Evolutionary conservation across 257 asterid species (phyloP), one percentile per base, ranked within the genome.

Genomic region (Lycium barbarum): DNA sequence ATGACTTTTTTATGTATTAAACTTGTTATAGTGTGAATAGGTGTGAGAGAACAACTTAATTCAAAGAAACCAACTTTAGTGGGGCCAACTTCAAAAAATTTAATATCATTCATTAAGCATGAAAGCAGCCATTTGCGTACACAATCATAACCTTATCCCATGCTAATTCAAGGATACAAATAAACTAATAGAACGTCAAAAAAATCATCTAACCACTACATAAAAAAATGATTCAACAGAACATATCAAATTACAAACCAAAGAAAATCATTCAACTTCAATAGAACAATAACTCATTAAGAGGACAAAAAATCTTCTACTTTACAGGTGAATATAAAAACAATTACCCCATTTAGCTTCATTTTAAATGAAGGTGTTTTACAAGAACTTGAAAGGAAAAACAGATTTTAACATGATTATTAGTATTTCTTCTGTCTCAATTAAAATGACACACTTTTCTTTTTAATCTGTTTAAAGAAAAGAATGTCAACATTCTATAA

Each of bases 61-160:
- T 18, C 86, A 84, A 88, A 84, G 12, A 59, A 85, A 80, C 66
- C 79, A 84, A 74, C 67, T 83, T 49, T 7, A 22, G 90, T 87
- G 94, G 93, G 88, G 87, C 92, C 93, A 87, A 83, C 59, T 79
- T 43, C 51, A 55, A 72, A 58, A 66, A 59, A 79, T 66, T 61
- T 78, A 17, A 26, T 26, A 73, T 84, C 83, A 66, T 84, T 53
- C 79, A 86, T 85, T 84, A 85, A 85, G 83, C 89, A 82, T 88
- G 88, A 90, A 85, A 86, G 74, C 20, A 79, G 80, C 78, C 86
- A 85, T 87, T 87, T 74, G 65, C 82, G 82, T 53, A 82, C 76
- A 79, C 80, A 85, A 79, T 4, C 86, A 79, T 53, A 79, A 84
- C 49, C 79, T 84, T 78, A 78, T 53, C n/a, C 13, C 4, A 62